Conservation (phyloP, 2,329 filamentous ascomycete species). For the Calonectria hongkongensis region DNA sequence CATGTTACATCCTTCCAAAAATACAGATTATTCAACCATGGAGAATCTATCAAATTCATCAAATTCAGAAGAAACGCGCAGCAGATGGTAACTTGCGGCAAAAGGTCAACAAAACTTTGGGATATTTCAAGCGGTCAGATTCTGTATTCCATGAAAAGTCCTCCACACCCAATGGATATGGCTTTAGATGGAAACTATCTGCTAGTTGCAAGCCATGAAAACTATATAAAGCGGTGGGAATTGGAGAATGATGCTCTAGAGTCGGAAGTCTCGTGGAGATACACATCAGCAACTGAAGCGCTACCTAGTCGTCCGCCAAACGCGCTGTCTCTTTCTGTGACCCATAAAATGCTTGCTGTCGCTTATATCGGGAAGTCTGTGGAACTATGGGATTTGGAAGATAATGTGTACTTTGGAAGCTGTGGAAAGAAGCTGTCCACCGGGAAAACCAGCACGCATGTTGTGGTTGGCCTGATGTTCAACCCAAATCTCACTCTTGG, state of each 20-base stretch:
- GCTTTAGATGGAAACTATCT: slow-evolving; percentile 54
- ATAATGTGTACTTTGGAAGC: slow-evolving; percentile 55
- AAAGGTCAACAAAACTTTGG: slow-evolving; percentile 57
- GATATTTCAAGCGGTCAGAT: slow-evolving; percentile 52
- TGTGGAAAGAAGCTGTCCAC: slow-evolving; percentile 58
- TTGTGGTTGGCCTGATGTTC: slow-evolving; percentile 58
- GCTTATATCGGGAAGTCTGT: slow-evolving; percentile 57
- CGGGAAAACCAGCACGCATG: slow-evolving; percentile 56
- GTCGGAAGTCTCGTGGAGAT: slow-evolving; percentile 49
- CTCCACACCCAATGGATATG: slow-evolving; percentile 49
- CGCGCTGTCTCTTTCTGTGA: slow-evolving; percentile 54
- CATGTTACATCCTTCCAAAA: slow-evolving; percentile 54
- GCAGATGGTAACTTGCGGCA: slow-evolving; percentile 56
- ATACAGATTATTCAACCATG: slow-evolving; percentile 53
- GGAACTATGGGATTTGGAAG: slow-evolving; percentile 59
- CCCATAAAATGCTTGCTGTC: slow-evolving; percentile 58
- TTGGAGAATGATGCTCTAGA: slow-evolving; percentile 44
- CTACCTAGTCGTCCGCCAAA: slow-evolving; percentile 41
- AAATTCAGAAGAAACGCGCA: slow-evolving; percentile 54
- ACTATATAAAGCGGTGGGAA: slow-evolving; percentile 55
- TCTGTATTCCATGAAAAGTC: slow-evolving; percentile 50
- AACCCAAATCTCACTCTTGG: slow-evolving; percentile 57
- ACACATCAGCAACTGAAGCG: slow-evolving; percentile 32
- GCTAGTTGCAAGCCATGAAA: slow-evolving; percentile 52
- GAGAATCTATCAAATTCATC: slow-evolving; percentile 56